Evolutionary conservation across 208 protist species (phyloP).

Genomic region (Naegleria lovaniensis): DNA sequence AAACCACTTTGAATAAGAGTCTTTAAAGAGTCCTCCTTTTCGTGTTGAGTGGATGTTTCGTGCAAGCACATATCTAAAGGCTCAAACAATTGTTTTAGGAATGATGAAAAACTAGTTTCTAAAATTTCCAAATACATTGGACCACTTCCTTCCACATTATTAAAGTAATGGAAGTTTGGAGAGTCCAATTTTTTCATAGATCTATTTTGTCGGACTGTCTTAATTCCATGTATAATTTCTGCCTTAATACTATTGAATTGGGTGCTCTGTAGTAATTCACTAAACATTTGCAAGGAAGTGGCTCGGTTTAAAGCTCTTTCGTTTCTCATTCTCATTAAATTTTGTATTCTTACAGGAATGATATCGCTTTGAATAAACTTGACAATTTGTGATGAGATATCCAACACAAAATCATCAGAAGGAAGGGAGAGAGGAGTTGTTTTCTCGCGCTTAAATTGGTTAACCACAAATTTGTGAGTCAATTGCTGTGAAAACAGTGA

Average conservation of each 20-base stretch:
- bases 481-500: background rate
- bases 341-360: background rate
- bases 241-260: background rate
- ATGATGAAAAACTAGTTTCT: background rate
- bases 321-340: background rate
- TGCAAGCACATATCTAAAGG: background rate
- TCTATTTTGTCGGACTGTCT: background rate
- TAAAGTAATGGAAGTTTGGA: background rate
- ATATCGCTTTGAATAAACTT: conserved; percentile 2
- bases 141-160: background rate
- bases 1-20: background rate
- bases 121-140: background rate
- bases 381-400: background rate
- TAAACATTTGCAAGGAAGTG: background rate
- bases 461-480: no score
- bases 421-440: no score
- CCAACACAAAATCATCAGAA: background rate
- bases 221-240: conserved; percentile 11
- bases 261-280: background rate
- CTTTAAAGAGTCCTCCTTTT: background rate
- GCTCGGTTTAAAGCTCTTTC: background rate
- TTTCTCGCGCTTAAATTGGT: no score
- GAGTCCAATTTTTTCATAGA: background rate
- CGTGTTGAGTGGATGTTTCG: background rate
- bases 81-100: background rate